Base-by-base conservation (phyloP, 2,329 filamentous ascomycete species). In the Podosphaera leucotricha region DNA sequence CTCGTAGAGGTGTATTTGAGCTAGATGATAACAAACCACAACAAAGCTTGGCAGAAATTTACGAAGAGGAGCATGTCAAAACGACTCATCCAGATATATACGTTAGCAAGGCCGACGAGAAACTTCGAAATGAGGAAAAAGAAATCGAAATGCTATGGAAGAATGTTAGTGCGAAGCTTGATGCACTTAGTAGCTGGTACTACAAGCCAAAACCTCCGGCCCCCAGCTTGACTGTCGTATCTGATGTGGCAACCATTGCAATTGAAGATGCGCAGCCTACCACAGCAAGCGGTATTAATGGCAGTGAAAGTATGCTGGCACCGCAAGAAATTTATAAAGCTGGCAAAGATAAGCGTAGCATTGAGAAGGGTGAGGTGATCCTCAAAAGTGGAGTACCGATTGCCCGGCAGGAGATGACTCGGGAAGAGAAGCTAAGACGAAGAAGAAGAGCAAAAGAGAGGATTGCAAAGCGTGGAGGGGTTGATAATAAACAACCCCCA, bases 221-320 rank as follows among this genome's bases (percentile, higher is more conserved):
- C 43, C 75, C 83, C n/a, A 73, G 74, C 39, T 72, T 98, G 49
- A 86, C 82, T 38, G 80, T 94, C 45, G 79, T 94, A 28, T 72
- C 83, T 21, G 87, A 95, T 61, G 82, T 90, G 3, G 83, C 86
- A n/a, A 84, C 82, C 2, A 77, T 95, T 50, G 71, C 73, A 52
- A 92, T 95, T 80, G 90, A 98, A 64, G 90, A 98, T 57, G 87
- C 85, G 1, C 80, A 92, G 54, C 87, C 90, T 6, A 78, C 80
- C 15, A 83, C 79, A 0, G 80, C 81, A 38, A 76, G 77, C 55
- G 82, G 80, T 37, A 73, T 85, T 46, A 67, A 68, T 13, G 74
- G 74, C 44, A 71, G 69, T 39, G 66, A 73, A 50, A 81, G 77
- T 55, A 80, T 80, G 66, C 71, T 98, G 47, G 90, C 90, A 39